Base-by-base conservation (phyloP, 2,329 filamentous ascomycete genomes). In the Venturia effusa region DNA sequence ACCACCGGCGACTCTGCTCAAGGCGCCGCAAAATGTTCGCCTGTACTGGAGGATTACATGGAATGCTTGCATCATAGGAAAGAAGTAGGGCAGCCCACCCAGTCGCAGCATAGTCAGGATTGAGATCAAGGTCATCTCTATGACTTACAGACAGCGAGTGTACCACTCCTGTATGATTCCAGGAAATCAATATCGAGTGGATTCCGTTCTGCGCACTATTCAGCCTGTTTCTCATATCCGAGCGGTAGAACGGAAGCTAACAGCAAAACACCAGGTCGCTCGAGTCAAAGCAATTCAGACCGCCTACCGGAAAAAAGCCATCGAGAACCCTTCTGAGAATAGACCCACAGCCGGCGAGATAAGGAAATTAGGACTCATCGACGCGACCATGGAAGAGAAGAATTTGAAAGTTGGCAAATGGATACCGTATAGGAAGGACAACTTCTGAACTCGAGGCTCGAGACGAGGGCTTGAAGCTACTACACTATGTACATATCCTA, bases 11-110 rank as follows among this genome's bases (percentile, higher is more conserved):
- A 93, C 64, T 88, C 92, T 73, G 82, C 85, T 69, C 94, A 92
- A 81, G 65, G 65, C 19, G 48, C 41, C 7, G 88, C 87, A 77
- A 96, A 96, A 79, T 99, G 95, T 76, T 80, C 83, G 22, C 88
- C 89, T 19, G 84, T 86, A 4, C 82, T 97, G 69, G 94, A 99
- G 76, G 94, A 99, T 76, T 99, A 99, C 81, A 96, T 97, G 76
- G 94, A 99, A 81, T 99, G 95, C 78, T 80, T 99, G 74, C 94
- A 99, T 77, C 94, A 99, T 83, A 92, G 89, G 83, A 99, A 99
- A 81, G 94, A 99, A 90, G 94, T 97, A 30, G 37, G 34, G 34
- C 15, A 11, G 30, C 27, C n/a, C 27, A 70, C 32, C 22, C 27
- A 24, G 7, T 63, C 61, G 27, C 17, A 55, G 13, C 43, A 22